Percentiles rank a stretch among this genome's conserved stretches.
These are phyloP conservation scores for Caryopteris hybrid DNA, from an alignment of 305 asterid species.

Conservation along the genomic window DNA sequence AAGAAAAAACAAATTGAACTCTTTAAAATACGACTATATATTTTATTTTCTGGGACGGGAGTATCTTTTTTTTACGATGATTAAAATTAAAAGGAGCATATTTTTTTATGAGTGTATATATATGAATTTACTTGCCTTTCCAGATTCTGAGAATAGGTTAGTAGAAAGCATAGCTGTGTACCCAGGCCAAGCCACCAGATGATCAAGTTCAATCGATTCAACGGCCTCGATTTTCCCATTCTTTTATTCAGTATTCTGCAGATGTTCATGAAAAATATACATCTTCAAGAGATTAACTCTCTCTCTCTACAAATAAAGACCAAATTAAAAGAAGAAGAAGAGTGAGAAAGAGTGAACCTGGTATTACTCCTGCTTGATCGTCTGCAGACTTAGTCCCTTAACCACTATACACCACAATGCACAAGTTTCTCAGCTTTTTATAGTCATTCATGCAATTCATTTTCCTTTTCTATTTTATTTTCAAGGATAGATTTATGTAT, in stretches of 20 bases:
- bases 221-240: constrained; percentile 12
- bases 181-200: constrained; percentile 16
- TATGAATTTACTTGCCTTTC: constrained; percentile 6
- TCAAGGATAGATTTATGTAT: background rate
- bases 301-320: too few relatives aligned
- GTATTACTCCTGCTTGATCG: background rate
- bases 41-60: too few relatives aligned
- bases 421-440: background rate
- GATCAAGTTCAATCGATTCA: background rate
- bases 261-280: background rate
- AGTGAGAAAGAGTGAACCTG: background rate
- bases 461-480: background rate
- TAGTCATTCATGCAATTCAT: background rate
- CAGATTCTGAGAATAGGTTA: background rate
- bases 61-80: too few relatives aligned
- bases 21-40: too few relatives aligned
- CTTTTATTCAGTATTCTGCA: constrained; percentile 14
- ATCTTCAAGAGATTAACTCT: too few relatives aligned
- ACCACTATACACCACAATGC: background rate
- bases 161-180: constrained; percentile 4
- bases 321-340: too few relatives aligned
- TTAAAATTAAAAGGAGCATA: background rate
- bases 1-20: too few relatives aligned
- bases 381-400: background rate
- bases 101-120: too few relatives aligned